These are phyloP conservation scores for Funneliformis caledonium DNA, from an alignment of 371 early-diverging fungal species.

Conservation along the genomic window DNA sequence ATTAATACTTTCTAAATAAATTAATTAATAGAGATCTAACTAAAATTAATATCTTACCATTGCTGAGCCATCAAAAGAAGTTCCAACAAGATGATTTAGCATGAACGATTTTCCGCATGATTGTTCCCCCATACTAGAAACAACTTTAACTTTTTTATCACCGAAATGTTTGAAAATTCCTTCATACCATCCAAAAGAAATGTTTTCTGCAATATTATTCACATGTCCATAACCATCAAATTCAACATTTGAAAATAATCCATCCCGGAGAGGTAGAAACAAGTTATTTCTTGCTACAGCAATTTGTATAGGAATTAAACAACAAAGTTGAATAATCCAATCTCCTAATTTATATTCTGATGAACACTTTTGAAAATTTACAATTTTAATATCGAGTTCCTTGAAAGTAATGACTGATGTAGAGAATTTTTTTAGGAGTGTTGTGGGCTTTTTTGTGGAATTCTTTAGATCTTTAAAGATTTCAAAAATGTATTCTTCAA, in stretches of 20 bases:
- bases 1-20: too few relatives aligned
- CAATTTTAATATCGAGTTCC: background rate
- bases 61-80: constrained; percentile 37
- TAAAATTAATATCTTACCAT: too few relatives aligned
- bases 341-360: background rate
- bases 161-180: constrained; percentile 29
- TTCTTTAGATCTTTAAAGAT: background rate
- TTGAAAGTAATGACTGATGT: background rate
- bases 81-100: constrained; percentile 36
- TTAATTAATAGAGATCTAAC: background rate
- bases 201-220: background rate
- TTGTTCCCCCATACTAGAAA: constrained; percentile 41
- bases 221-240: constrained; percentile 13
- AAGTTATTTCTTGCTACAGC: constrained; percentile 9
- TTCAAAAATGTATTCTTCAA: background rate
- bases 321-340: constrained; percentile 24
- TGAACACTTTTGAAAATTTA: background rate
- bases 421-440: background rate
- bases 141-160: constrained; percentile 25
- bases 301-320: constrained; percentile 29
- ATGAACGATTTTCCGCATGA: constrained; percentile 37
- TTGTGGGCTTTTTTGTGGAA: background rate
- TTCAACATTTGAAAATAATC: background rate
- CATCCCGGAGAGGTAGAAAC: constrained; percentile 29
- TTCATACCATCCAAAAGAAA: constrained; percentile 35